These are phyloP conservation scores for Solanum chiquidenum DNA, from an alignment of 257 asterid genomes.

Conservation along the genomic window DNA sequence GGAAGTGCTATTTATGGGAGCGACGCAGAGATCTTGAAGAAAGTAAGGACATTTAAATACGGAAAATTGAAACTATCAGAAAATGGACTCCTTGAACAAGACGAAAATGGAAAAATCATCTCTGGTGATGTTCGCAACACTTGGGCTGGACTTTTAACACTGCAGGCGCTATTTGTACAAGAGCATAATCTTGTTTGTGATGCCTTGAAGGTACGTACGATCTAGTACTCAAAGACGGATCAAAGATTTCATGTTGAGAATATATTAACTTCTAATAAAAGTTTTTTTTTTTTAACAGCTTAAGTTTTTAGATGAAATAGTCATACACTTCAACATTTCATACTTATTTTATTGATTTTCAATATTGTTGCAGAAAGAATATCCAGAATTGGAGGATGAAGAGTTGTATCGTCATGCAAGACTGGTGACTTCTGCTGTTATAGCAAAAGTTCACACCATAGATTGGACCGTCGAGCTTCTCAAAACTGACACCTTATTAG, in stretches of 20 bases:
- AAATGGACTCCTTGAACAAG: constrained; percentile 36
- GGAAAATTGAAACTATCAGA: constrained; percentile 49
- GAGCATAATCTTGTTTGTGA: constrained; percentile 63
- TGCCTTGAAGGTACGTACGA: constrained; percentile 25
- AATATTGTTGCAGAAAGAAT: constrained; percentile 21
- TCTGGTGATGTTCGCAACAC: constrained; percentile 51
- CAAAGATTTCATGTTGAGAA: too few relatives aligned
- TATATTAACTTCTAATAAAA: too few relatives aligned
- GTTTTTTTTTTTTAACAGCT: too few relatives aligned
- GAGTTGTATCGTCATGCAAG: constrained; percentile 43
- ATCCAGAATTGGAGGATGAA: constrained; percentile 30
- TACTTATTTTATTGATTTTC: too few relatives aligned
- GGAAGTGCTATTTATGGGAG: constrained; percentile 56
- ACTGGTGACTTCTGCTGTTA: constrained; percentile 52
- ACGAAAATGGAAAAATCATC: constrained; percentile 22
- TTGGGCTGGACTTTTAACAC: constrained; percentile 50
- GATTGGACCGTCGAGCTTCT: constrained; percentile 74
- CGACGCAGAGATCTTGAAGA: constrained; percentile 10
- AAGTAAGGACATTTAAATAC: constrained; percentile 33
- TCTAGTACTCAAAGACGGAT: too few relatives aligned
- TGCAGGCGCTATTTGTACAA: constrained; percentile 49
- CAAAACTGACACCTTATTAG: constrained; percentile 35
- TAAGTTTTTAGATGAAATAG: too few relatives aligned
- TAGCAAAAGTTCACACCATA: constrained; percentile 62
- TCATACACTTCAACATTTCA: too few relatives aligned